A percentile compares a stretch with the other conserved stretches of the same genome.
phyloP scores from a whole-genome alignment of 164 flowering plant genomes.

The Stephania yunnanensis region DNA sequence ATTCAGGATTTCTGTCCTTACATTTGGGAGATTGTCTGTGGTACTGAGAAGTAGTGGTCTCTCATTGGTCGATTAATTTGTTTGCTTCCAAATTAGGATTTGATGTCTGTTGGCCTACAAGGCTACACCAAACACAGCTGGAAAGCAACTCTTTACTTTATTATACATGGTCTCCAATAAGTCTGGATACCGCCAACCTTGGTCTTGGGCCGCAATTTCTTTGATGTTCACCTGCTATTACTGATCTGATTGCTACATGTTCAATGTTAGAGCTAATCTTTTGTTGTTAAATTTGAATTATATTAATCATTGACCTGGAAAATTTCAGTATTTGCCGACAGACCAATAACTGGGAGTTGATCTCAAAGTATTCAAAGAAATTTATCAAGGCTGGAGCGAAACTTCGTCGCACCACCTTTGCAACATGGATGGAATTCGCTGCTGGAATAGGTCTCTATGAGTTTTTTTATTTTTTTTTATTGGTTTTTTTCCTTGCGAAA shows the following conservation, averaged over 20 bases:
- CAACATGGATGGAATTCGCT: conserved; percentile 85
- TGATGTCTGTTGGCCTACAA: no score
- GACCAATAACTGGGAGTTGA: conserved; percentile 53
- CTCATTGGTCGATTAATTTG: no score
- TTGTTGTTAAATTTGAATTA: neutral
- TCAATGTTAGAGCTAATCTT: neutral
- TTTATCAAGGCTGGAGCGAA: conserved; percentile 63
- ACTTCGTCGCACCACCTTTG: conserved; percentile 57
- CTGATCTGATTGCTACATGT: neutral
- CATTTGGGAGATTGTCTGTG: no score
- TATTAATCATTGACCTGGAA: neutral
- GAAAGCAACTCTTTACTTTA: neutral
- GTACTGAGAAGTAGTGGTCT: no score
- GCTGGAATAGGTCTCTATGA: conserved; percentile 51
- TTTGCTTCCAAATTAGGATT: no score
- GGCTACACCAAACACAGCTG: neutral
- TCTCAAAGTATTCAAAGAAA: conserved; percentile 59
- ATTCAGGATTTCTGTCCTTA: no score
- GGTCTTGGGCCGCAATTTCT: neutral
- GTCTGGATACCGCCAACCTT: neutral
- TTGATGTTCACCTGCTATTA: neutral
- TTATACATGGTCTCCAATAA: neutral
- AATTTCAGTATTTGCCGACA: conserved; percentile 67
- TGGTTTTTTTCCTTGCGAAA: no score
- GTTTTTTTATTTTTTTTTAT: neutral